Evolutionary conservation across 345 rosid species (phyloP).

Genomic region (Brassica incana): DNA sequence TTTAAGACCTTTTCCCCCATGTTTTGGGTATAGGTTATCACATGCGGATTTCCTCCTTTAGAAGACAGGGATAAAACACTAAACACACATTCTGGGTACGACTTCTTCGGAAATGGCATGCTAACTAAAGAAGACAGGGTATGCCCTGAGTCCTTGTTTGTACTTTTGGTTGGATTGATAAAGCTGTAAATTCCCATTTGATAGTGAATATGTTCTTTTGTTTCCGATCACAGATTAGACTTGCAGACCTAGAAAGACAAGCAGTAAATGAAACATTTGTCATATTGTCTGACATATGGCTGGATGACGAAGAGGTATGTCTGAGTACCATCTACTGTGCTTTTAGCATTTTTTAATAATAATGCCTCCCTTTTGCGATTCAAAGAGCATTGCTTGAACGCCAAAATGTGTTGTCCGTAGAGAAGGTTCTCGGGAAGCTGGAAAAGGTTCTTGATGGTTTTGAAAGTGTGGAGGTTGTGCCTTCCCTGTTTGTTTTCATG

Average conservation of each 20-base stretch:
- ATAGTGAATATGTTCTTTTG: slow-evolving; percentile 37
- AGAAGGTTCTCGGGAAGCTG: slow-evolving; percentile 79
- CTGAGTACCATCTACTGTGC: slow-evolving; percentile 8
- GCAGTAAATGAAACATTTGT: slow-evolving; percentile 86
- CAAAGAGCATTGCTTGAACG: slow-evolving; percentile 41
- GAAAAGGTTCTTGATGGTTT: slow-evolving; percentile 74
- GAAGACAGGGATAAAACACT: slow-evolving; percentile 82
- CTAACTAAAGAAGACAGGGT: slow-evolving; percentile 81
- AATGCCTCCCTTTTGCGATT: background rate
- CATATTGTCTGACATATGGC: slow-evolving; percentile 86
- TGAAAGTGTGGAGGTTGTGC: slow-evolving; percentile 76
- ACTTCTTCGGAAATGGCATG: slow-evolving; percentile 83
- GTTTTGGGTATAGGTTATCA: slow-evolving; percentile 54
- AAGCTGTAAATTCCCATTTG: background rate
- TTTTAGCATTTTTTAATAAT: background rate
- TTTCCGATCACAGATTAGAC: slow-evolving; percentile 51
- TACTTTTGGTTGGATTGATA: slow-evolving; percentile 5
- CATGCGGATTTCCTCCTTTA: slow-evolving; percentile 93
- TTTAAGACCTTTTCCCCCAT: background rate
- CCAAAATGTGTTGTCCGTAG: slow-evolving; percentile 46
- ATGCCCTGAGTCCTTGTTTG: slow-evolving; percentile 41
- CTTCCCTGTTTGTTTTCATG: slow-evolving; percentile 95
- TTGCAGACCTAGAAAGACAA: slow-evolving; percentile 61
- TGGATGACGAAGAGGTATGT: slow-evolving; percentile 82
- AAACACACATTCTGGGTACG: slow-evolving; percentile 62